phyloP scores from a whole-genome alignment of 139 green algal species.

The Marvania coccoides region DNA sequence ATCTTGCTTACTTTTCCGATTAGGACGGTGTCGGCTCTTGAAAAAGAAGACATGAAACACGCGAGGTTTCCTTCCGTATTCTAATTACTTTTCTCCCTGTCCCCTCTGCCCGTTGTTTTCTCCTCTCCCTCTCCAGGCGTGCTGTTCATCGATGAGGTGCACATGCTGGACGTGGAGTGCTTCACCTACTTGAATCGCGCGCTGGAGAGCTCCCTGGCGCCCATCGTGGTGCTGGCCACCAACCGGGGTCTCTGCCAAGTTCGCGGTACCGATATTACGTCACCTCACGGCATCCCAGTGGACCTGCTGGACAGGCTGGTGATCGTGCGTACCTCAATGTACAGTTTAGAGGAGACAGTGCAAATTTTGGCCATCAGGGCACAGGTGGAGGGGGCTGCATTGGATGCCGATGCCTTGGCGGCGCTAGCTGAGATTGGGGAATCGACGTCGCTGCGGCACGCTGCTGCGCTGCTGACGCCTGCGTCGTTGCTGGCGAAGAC shows the following conservation, averaged over 20 bases:
- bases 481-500: constrained; percentile 54
- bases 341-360: constrained; percentile 81
- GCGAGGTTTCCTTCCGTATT: too few relatives aligned
- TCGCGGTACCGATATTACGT: constrained; percentile 73
- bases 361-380: constrained; percentile 88
- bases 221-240: constrained; percentile 98
- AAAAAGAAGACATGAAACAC: too few relatives aligned
- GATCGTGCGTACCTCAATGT: constrained; percentile 93
- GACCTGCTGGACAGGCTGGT: constrained; percentile 96
- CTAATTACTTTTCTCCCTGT: too few relatives aligned
- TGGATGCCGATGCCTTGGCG: constrained; percentile 85
- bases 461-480: constrained; percentile 85
- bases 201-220: constrained; percentile 84
- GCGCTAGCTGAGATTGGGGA: constrained; percentile 83
- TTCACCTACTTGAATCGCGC: constrained; percentile 97
- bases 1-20: too few relatives aligned
- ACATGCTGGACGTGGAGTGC: constrained; percentile 99
- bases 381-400: constrained; percentile 81
- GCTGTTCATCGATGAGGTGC: constrained; percentile 96
- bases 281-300: constrained; percentile 91
- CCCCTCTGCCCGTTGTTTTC: too few relatives aligned
- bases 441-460: constrained; percentile 68
- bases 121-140: too few relatives aligned
- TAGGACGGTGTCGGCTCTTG: too few relatives aligned
- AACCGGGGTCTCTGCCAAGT: constrained; percentile 93